Evolutionary conservation across 495 filamentous ascomycete genomes (phyloP).

Genomic region (Opeltia flavorubescens): DNA sequence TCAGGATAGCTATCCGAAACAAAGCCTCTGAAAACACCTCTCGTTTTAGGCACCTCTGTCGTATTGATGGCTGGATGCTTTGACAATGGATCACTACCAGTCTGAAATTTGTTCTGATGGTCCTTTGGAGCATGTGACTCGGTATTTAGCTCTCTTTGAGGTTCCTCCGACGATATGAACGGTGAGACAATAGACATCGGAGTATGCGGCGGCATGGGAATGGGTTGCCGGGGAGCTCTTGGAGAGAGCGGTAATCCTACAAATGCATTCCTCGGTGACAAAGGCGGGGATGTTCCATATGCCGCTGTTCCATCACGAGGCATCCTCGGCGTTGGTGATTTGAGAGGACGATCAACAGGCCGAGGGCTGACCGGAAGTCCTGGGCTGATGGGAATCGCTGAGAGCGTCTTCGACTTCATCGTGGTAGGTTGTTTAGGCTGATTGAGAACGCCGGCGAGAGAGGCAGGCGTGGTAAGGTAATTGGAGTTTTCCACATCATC

Average conservation of each 20-base stretch:
- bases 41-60: constrained; percentile 10
- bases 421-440: constrained; percentile 16
- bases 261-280: constrained; percentile 46
- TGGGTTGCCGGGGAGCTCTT: constrained; percentile 50
- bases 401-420: constrained; percentile 24
- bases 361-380: constrained; percentile 82
- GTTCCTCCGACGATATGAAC: constrained; percentile 4
- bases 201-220: constrained; percentile 48
- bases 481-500: constrained; percentile 2
- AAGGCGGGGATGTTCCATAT: constrained; percentile 42
- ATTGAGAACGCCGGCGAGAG: constrained; percentile 25
- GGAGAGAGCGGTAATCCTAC: constrained; percentile 56
- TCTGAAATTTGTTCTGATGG: background rate
- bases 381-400: constrained; percentile 58
- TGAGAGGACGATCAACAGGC: constrained; percentile 59
- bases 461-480: constrained; percentile 18
- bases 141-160: constrained; percentile 12
- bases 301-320: constrained; percentile 34
- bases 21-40: constrained; percentile 48
- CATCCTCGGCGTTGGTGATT: constrained; percentile 56
- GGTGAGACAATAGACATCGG: constrained; percentile 43
- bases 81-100: background rate
- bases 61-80: constrained; percentile 11
- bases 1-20: constrained; percentile 73
- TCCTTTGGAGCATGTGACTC: background rate